Evolutionary conservation across 208 protist genomes (phyloP).

Genomic region (Crithidia thermophila): DNA sequence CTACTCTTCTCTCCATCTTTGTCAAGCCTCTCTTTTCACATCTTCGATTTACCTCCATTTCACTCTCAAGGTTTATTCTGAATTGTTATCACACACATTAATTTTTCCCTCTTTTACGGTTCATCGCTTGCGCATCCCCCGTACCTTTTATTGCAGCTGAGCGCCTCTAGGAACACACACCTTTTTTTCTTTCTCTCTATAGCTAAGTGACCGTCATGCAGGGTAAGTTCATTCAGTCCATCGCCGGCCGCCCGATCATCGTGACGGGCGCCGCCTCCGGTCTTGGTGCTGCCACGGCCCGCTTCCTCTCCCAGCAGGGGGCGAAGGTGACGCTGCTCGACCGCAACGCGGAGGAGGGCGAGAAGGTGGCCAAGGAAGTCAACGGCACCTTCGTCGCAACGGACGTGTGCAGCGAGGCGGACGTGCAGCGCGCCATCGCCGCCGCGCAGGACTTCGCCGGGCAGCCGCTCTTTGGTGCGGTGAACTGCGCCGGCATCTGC

Average conservation of each 20-base stretch:
- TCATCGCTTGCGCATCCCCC: too few relatives aligned
- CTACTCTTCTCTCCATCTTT: too few relatives aligned
- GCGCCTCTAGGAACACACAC: too few relatives aligned
- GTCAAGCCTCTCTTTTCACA: too few relatives aligned
- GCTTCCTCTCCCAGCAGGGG: slow-evolving; percentile 35
- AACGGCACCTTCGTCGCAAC: slow-evolving; percentile 32
- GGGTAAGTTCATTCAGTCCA: slow-evolving; percentile 22
- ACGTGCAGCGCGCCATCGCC: slow-evolving; percentile 55
- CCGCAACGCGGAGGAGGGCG: slow-evolving; percentile 37
- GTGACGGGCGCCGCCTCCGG: slow-evolving; percentile 55
- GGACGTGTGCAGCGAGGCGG: slow-evolving; percentile 52
- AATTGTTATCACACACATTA: too few relatives aligned
- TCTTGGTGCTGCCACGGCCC: slow-evolving; percentile 46
- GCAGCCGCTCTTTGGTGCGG: slow-evolving; percentile 53
- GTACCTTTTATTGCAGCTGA: too few relatives aligned
- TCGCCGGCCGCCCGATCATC: slow-evolving; percentile 40
- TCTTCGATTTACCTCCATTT: too few relatives aligned
- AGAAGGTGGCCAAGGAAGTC: slow-evolving; percentile 36
- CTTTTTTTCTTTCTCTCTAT: slow-evolving; percentile 11
- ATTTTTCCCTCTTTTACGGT: too few relatives aligned
- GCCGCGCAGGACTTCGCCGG: slow-evolving; percentile 49
- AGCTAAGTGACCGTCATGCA: slow-evolving; percentile 6
- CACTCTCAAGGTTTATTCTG: too few relatives aligned
- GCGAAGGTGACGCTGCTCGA: slow-evolving; percentile 57
- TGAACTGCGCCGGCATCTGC: slow-evolving; percentile 81